phyloP scores from a whole-genome alignment of 306 rosid genomes.

The Prunus kanzakura region DNA sequence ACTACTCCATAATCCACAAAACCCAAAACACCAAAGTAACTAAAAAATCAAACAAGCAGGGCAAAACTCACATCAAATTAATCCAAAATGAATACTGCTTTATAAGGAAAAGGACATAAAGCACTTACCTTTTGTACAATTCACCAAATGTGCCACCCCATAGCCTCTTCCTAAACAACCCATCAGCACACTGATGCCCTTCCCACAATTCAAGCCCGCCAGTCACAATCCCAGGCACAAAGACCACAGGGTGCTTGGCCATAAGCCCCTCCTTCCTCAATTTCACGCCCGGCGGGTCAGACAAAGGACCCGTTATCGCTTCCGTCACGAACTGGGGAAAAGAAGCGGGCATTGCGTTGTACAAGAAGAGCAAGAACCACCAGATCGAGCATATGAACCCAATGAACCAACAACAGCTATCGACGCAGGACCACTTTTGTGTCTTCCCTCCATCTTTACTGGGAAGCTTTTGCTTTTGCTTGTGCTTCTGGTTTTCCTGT shows the following conservation, averaged over 20 bases:
- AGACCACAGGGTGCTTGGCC: constrained; percentile 74
- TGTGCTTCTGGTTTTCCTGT: constrained; percentile 8
- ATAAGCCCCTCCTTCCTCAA: constrained; percentile 68
- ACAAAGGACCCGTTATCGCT: constrained; percentile 64
- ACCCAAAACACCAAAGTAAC: constrained; percentile 3
- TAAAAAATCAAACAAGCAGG: background rate
- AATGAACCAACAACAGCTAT: constrained; percentile 67
- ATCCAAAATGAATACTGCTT: background rate
- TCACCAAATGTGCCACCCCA: constrained; percentile 92
- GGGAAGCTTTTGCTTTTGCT: background rate
- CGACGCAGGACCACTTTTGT: constrained; percentile 53
- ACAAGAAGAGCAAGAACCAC: constrained; percentile 67
- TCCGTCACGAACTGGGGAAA: constrained; percentile 81
- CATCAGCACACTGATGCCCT: constrained; percentile 75
- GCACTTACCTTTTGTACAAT: constrained; percentile 56
- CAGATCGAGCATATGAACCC: constrained; percentile 67
- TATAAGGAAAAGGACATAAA: background rate
- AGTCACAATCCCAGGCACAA: constrained; percentile 82
- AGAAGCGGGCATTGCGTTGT: constrained; percentile 82
- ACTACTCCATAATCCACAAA: background rate
- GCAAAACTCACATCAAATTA: background rate
- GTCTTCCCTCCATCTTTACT: background rate
- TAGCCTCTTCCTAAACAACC: constrained; percentile 69
- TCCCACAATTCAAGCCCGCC: constrained; percentile 84
- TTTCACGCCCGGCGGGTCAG: constrained; percentile 80